Evolutionary conservation across 768 basidiomycete species (phyloP), one percentile per base, ranked within the genome.

Genomic region (Leccinellum albellum): DNA sequence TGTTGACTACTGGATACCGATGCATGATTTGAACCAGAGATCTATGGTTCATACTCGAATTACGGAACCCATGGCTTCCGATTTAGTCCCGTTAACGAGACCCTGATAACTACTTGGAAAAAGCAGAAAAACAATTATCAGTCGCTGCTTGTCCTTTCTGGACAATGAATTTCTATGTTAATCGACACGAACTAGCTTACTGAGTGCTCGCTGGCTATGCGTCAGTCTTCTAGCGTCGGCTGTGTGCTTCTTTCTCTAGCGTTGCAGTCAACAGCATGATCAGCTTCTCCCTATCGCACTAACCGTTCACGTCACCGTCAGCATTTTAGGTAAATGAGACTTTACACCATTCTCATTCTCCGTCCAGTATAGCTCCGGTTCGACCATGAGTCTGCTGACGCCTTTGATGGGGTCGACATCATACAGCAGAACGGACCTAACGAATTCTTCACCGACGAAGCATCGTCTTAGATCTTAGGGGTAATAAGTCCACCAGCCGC

Each of bases 221-320:
- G 55, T 71, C 58, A 61, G 42, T 63, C 29, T 29, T 29, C 29
- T 29, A 29, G 29, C 29, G 29, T 29, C 10, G 29, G 29, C 56
- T 61, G 66, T 40, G 63, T 67, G 32, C 56, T 53, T 5, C 59
- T 59, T 2, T 60, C 61, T 53, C 37, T 67, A 71, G 62, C 5
- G 70, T 60, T 4, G 75, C 75, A 20, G 75, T 79, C 60, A 75
- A 69, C 10, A 74, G 44, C 44, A 79, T 75, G 3, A 77, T 70
- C 17, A 85, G 51, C 60, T 76, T 83, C 61, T 82, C 80, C 51
- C 74, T 70, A 58, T 86, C 82, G 83, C 84, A 85, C 84, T 84
- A 31, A 54, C 1, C 56, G 14, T 40, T 33, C 26, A 33, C 23
- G 29, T 17, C 32, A 58, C 13, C 29, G 9, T 29, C 29, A 10